Evolutionary conservation across 2,329 filamentous ascomycete genomes (phyloP).

Genomic region (Teratosphaeria zuluensis): DNA sequence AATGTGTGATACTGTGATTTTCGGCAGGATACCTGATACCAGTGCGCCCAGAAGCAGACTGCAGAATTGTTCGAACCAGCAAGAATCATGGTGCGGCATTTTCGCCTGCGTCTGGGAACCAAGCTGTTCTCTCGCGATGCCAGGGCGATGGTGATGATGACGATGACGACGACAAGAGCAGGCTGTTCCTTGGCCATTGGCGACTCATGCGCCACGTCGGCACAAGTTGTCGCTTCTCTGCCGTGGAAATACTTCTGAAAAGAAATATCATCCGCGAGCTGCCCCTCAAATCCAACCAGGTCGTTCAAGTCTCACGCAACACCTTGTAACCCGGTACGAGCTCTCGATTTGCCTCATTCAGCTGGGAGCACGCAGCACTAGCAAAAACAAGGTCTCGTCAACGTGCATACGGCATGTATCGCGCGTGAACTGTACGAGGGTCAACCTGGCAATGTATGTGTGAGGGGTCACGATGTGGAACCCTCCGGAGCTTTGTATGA

Average conservation of each 20-base stretch:
- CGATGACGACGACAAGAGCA: background rate
- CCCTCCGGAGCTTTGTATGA: background rate
- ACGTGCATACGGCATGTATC: background rate
- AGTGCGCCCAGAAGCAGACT: background rate
- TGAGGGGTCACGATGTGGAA: background rate
- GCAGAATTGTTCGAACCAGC: background rate
- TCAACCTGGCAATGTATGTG: background rate
- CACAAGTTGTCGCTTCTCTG: background rate
- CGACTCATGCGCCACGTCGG: background rate
- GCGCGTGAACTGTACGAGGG: background rate
- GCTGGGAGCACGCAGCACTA: background rate
- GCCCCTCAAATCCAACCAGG: background rate
- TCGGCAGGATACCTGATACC: background rate
- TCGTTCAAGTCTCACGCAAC: background rate
- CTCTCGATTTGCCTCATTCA: background rate
- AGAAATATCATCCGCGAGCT: background rate
- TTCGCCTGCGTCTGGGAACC: background rate
- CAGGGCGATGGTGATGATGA: background rate
- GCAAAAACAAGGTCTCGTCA: background rate
- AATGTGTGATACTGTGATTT: constrained; percentile 12
- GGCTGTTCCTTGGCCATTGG: background rate
- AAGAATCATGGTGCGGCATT: background rate
- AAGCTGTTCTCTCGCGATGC: background rate
- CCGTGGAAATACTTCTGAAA: background rate
- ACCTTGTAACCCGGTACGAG: background rate